Percentiles rank a stretch among this genome's conserved stretches.
phyloP scores from a whole-genome alignment of 2,329 filamentous ascomycete species.

The Aureobasidium sp. region DNA sequence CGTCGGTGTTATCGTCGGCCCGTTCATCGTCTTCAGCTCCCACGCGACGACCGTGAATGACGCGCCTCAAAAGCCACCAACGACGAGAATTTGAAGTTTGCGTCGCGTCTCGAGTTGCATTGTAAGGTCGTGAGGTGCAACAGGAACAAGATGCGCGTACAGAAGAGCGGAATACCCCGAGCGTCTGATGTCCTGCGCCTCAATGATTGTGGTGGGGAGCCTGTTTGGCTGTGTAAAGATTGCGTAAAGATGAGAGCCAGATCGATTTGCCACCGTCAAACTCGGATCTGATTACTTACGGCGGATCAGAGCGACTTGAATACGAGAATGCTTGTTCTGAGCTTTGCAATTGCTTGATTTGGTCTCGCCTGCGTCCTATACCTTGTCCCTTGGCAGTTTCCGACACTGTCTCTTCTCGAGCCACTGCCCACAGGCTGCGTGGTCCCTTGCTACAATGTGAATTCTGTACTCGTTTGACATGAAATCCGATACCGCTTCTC shows the following conservation, averaged over 20 bases:
- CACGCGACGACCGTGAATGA: background rate
- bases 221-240: too few relatives aligned
- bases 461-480: too few relatives aligned
- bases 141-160: too few relatives aligned
- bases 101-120: background rate
- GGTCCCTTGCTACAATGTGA: too few relatives aligned
- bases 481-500: background rate
- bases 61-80: background rate
- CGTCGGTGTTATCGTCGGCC: background rate
- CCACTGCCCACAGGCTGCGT: too few relatives aligned
- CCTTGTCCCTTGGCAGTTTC: too few relatives aligned
- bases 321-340: background rate
- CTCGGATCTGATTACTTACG: background rate
- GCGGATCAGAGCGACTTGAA: slow-evolving; percentile 1
- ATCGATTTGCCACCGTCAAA: background rate
- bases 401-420: too few relatives aligned
- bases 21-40: background rate
- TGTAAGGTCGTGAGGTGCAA: too few relatives aligned
- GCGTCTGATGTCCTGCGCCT: background rate
- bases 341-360: background rate
- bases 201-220: background rate
- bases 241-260: background rate
- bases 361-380: too few relatives aligned
- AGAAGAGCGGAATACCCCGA: too few relatives aligned
- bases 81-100: background rate